Evolutionary conservation across 768 basidiomycete species (phyloP).

Genomic region (Russula vinacea): DNA sequence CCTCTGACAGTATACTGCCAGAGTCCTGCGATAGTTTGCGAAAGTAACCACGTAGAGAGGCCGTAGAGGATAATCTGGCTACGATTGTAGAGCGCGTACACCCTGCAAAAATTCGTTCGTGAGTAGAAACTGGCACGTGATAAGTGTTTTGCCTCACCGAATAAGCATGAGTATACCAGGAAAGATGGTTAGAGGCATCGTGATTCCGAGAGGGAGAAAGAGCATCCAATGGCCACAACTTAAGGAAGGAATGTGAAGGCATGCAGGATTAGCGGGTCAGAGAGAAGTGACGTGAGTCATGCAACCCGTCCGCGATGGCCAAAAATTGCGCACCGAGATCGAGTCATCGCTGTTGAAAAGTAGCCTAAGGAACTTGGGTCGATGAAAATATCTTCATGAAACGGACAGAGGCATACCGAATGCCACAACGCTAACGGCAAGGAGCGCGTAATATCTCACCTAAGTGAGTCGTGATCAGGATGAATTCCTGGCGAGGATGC

Average conservation of each 20-base stretch:
- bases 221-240: conserved; percentile 28
- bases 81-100: conserved; percentile 30
- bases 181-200: conserved; percentile 24
- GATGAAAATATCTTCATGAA: neutral
- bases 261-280: neutral
- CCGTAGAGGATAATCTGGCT: conserved; percentile 23
- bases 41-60: conserved; percentile 15
- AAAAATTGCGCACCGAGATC: conserved; percentile 25
- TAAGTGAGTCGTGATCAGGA: neutral
- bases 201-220: conserved; percentile 29
- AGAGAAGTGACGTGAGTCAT: neutral
- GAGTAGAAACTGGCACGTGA: neutral
- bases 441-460: conserved; percentile 27
- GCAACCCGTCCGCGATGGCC: too few relatives aligned
- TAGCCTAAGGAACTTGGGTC: conserved; percentile 6
- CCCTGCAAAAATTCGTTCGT: conserved; percentile 13
- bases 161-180: conserved; percentile 29
- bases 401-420: conserved; percentile 17
- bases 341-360: conserved; percentile 28
- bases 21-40: conserved; percentile 24
- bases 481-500: neutral
- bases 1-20: conserved; percentile 28
- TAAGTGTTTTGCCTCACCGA: conserved; percentile 11
- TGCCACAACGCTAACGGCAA: conserved; percentile 23
- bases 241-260: neutral